These are phyloP conservation scores for Hypomyces rosellus DNA, from an alignment of 2,329 filamentous ascomycete species.

Conservation along the genomic window DNA sequence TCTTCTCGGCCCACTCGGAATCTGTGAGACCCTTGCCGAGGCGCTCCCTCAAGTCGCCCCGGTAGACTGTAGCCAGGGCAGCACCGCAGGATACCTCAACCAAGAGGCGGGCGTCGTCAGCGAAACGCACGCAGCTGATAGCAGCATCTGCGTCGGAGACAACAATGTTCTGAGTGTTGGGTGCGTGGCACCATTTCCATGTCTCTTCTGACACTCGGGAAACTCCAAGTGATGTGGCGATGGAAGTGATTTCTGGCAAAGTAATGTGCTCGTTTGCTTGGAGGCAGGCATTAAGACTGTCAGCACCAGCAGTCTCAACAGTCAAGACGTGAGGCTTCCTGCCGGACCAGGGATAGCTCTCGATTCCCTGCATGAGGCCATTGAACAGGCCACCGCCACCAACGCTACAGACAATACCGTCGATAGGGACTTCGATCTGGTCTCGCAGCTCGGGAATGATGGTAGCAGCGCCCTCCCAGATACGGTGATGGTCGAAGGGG, in stretches of 20 bases:
- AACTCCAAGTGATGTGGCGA: conserved; percentile 71
- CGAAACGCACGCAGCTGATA: conserved; percentile 66
- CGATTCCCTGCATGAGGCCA: conserved; percentile 65
- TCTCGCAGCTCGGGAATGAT: conserved; percentile 47
- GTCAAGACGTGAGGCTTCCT: conserved; percentile 53
- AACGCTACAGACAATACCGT: conserved; percentile 70
- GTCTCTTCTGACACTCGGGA: conserved; percentile 61
- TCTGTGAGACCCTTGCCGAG: conserved; percentile 48
- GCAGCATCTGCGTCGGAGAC: conserved; percentile 62
- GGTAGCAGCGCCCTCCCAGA: conserved; percentile 60
- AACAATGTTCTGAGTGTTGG: conserved; percentile 31
- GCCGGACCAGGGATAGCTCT: conserved; percentile 33
- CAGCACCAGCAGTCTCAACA: conserved; percentile 69
- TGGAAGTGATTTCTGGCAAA: conserved; percentile 64
- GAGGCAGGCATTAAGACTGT: conserved; percentile 61
- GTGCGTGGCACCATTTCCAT: conserved; percentile 54
- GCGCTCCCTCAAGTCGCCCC: conserved; percentile 53
- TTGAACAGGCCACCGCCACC: conserved; percentile 77
- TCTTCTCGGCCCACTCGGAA: conserved; percentile 57
- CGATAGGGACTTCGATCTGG: conserved; percentile 43
- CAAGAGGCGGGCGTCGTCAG: conserved; percentile 73
- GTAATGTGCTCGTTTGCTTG: conserved; percentile 51
- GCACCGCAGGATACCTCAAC: conserved; percentile 86
- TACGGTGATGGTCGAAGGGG: conserved; percentile 61
- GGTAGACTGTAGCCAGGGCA: conserved; percentile 63